phyloP scores from a whole-genome alignment of 2,329 filamentous ascomycete species.

The Elsinoe australis region DNA sequence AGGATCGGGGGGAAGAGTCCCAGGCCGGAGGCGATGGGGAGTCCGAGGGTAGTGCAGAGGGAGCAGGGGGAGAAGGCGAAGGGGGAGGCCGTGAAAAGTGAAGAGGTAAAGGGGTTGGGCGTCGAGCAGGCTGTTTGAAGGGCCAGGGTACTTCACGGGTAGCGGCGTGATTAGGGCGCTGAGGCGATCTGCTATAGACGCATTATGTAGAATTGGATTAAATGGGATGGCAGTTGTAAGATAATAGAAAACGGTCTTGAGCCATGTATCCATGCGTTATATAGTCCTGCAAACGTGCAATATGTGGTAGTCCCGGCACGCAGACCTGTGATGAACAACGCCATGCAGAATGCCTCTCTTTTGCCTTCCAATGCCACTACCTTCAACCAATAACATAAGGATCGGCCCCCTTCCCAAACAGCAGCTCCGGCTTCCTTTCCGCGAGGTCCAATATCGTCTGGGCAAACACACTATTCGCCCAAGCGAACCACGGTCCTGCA shows the following conservation, averaged over 20 bases:
- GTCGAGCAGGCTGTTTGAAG: not conserved
- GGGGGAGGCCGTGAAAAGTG: not conserved
- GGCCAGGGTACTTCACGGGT: not conserved
- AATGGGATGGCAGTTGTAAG: no score
- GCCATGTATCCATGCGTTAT: no score
- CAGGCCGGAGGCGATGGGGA: not conserved
- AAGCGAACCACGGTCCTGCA: constrained; percentile 81
- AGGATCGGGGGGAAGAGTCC: constrained; percentile 2
- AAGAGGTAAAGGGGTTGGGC: constrained; percentile 14
- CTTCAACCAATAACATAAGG: constrained; percentile 44
- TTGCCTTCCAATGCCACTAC: no score
- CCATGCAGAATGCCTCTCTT: no score
- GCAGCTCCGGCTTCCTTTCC: constrained; percentile 75
- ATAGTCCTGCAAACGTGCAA: no score
- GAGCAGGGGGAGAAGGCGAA: constrained; percentile 12
- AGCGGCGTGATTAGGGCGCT: not conserved
- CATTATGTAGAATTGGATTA: not conserved
- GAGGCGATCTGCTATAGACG: not conserved
- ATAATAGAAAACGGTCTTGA: no score
- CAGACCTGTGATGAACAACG: no score
- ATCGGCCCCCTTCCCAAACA: constrained; percentile 61
- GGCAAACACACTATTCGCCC: constrained; percentile 95
- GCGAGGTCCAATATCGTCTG: constrained; percentile 86
- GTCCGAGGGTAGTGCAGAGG: not conserved
- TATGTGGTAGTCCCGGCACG: no score